Conservation (phyloP, 768 basidiomycete species). For the Boletellus sp. region DNA sequence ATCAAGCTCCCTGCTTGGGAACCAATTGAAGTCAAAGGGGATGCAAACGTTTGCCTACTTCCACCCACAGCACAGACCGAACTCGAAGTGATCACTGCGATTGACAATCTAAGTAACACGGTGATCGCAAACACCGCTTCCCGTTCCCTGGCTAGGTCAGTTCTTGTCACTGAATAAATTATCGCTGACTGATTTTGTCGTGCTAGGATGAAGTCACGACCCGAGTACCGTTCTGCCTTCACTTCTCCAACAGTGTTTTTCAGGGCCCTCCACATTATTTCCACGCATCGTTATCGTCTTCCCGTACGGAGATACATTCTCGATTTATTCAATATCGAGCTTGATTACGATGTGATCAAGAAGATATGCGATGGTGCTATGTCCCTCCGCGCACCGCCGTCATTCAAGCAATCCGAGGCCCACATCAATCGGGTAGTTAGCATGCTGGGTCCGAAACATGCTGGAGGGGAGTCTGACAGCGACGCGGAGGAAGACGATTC, state of each 20-base stretch:
- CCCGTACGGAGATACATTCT: constrained; percentile 91
- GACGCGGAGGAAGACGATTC: constrained; percentile 54
- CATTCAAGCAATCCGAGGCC: constrained; percentile 42
- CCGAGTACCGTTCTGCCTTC: constrained; percentile 74
- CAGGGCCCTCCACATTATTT: constrained; percentile 83
- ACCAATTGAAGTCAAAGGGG: constrained; percentile 28
- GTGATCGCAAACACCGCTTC: constrained; percentile 96
- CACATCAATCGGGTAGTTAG: constrained; percentile 50
- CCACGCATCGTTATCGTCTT: constrained; percentile 84
- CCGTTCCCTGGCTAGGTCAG: constrained; percentile 78
- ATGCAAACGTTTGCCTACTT: constrained; percentile 47
- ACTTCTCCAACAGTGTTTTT: constrained; percentile 75
- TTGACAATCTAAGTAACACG: constrained; percentile 92
- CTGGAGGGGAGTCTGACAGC: constrained; percentile 54
- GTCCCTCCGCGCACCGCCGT: constrained; percentile 46
- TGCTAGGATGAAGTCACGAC: constrained; percentile 69
- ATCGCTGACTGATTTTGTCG: not conserved
- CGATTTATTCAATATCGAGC: constrained; percentile 84
- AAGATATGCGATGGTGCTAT: constrained; percentile 51
- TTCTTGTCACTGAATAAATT: constrained; percentile 1
- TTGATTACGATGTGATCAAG: constrained; percentile 59
- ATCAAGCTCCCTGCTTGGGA: constrained; percentile 73
- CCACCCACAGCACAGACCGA: constrained; percentile 69
- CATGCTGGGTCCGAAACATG: constrained; percentile 55
- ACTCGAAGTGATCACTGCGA: constrained; percentile 79